A percentile compares a stretch with the other conserved stretches of the same genome.
Evolutionary conservation across 192 early-diverging fungal genomes (phyloP).

Genomic region (Linnemannia exigua): DNA sequence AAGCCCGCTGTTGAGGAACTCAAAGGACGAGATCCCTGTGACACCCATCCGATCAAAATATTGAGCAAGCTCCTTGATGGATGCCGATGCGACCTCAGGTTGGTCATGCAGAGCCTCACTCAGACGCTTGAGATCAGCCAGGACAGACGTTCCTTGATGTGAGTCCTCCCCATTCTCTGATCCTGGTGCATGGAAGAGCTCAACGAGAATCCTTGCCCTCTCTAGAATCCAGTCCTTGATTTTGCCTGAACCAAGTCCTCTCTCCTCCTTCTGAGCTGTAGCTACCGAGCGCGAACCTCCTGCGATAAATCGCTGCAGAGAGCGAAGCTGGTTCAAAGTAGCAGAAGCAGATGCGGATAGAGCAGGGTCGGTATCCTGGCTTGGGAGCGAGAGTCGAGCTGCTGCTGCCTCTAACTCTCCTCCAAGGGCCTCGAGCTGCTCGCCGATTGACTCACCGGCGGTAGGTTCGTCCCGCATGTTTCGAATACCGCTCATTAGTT

Average conservation of each 20-base stretch:
- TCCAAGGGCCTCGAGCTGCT: slow-evolving; percentile 34
- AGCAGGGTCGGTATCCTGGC: background rate
- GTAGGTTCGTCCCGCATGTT: slow-evolving; percentile 17
- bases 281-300: slow-evolving; percentile 25
- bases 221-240: slow-evolving; percentile 60
- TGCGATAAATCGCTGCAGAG: slow-evolving; percentile 21
- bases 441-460: slow-evolving; percentile 8
- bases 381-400: background rate
- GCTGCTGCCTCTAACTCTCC: slow-evolving; percentile 22
- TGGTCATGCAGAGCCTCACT: slow-evolving; percentile 5
- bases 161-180: background rate
- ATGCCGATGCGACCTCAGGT: slow-evolving; percentile 12
- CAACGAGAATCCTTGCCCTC: slow-evolving; percentile 27
- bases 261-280: slow-evolving; percentile 47
- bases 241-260: slow-evolving; percentile 58
- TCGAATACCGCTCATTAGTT: slow-evolving; percentile 30
- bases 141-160: slow-evolving; percentile 19
- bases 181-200: slow-evolving; percentile 13
- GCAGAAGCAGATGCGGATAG: background rate
- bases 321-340: slow-evolving; percentile 21
- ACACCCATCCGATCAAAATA: slow-evolving; percentile 31
- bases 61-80: slow-evolving; percentile 38
- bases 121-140: slow-evolving; percentile 27
- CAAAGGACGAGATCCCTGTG: slow-evolving; percentile 80
- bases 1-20: slow-evolving; percentile 83